phyloP scores from a whole-genome alignment of 768 basidiomycete genomes.

The Lyophyllum decastes region DNA sequence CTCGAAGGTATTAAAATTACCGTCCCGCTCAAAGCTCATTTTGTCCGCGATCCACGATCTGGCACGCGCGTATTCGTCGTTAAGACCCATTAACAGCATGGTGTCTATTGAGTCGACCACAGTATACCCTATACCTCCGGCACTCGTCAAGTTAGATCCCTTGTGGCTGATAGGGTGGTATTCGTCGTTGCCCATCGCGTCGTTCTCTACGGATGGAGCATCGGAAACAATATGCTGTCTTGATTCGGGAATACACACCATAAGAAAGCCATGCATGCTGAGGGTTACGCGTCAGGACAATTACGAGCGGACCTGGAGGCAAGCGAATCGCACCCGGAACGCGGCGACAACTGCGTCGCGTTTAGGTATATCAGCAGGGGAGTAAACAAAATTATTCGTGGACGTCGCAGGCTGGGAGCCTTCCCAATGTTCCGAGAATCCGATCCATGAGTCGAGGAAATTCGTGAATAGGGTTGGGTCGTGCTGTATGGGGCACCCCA shows the following conservation, averaged over 20 bases:
- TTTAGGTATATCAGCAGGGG: conserved; percentile 58
- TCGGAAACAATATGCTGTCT: conserved; percentile 3
- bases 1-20: conserved; percentile 87
- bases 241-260: conserved; percentile 43
- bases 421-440: conserved; percentile 41
- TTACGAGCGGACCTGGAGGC: neutral
- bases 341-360: conserved; percentile 75
- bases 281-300: conserved; percentile 10
- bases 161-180: conserved; percentile 80
- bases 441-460: conserved; percentile 38
- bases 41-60: conserved; percentile 72
- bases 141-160: conserved; percentile 77
- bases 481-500: neutral
- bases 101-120: conserved; percentile 89
- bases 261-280: conserved; percentile 89
- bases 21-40: conserved; percentile 78
- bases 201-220: conserved; percentile 54
- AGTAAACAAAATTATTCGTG: conserved; percentile 21
- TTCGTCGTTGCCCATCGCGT: conserved; percentile 92
- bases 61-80: conserved; percentile 77
- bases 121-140: conserved; percentile 86
- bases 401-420: conserved; percentile 9
- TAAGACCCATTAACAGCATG: conserved; percentile 82
- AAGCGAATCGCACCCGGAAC: conserved; percentile 59
- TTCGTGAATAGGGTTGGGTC: conserved; percentile 20